Evolutionary conservation across 1,139 yeast species (phyloP).

Genomic region (Petasospora fabianii): DNA sequence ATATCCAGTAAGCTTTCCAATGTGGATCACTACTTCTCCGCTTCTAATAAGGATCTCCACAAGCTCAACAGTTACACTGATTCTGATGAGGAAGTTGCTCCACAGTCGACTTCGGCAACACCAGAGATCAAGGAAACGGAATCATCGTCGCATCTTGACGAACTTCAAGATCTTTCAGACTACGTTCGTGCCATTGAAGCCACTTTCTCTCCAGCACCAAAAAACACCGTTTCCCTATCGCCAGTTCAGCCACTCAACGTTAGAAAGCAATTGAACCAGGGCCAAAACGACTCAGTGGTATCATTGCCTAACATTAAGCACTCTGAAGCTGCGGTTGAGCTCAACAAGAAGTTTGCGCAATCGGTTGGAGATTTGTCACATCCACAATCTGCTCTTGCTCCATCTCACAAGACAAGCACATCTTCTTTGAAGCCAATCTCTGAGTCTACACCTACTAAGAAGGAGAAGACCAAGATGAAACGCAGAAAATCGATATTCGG

Average conservation of each 20-base stretch:
- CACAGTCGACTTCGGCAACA: neutral
- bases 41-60: constrained; percentile 10
- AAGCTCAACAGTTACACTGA: constrained; percentile 10
- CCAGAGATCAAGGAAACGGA: constrained; percentile 6
- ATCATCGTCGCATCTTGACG: constrained; percentile 9
- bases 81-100: neutral
- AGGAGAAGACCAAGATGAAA: constrained; percentile 12
- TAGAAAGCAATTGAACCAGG: constrained; percentile 2
- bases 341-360: constrained; percentile 11
- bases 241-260: constrained; percentile 7
- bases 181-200: constrained; percentile 6
- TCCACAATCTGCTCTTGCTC: neutral
- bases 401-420: neutral
- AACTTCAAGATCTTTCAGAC: constrained; percentile 5
- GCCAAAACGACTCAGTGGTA: constrained; percentile 10
- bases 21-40: constrained; percentile 13
- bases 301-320: constrained; percentile 14
- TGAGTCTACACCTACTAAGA: neutral
- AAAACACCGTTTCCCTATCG: neutral
- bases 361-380: constrained; percentile 8
- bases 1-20: constrained; percentile 11
- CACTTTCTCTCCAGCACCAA: constrained; percentile 8
- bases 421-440: neutral
- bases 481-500: constrained; percentile 32
- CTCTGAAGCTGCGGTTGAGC: constrained; percentile 2